A percentile compares a stretch with the other conserved stretches of the same genome.
phyloP scores from a whole-genome alignment of 202 grass and related monocot genomes.

The Dendrocalamus latiflorus region DNA sequence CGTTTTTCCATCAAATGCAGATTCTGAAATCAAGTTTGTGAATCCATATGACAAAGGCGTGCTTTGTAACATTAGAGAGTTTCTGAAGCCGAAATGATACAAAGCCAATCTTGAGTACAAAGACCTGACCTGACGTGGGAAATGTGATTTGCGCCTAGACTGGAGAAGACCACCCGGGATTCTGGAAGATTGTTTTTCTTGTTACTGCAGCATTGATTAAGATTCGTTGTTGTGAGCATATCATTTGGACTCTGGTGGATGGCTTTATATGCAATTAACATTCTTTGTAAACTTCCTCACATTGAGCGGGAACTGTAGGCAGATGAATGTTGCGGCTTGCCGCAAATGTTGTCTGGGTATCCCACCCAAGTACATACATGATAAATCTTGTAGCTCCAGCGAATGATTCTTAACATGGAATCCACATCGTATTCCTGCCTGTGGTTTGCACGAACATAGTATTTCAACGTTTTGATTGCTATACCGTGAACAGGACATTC shows the following conservation, averaged over 20 bases:
- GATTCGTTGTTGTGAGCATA: conserved; percentile 18
- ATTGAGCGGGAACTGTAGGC: not conserved
- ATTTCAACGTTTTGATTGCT: not conserved
- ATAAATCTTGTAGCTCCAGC: no score
- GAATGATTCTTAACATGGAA: not conserved
- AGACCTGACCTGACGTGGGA: not conserved
- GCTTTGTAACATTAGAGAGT: no score
- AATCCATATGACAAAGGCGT: no score
- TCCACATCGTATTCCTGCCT: not conserved
- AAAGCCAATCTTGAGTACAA: conserved; percentile 25
- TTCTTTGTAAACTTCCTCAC: not conserved
- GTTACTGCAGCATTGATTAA: not conserved
- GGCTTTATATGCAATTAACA: not conserved
- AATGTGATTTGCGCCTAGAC: not conserved
- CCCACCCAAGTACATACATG: not conserved
- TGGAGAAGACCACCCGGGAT: not conserved
- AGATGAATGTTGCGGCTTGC: not conserved
- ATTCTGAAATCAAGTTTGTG: no score
- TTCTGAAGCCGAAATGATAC: no score
- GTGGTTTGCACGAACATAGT: not conserved
- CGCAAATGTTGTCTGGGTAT: not conserved
- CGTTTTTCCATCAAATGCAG: no score
- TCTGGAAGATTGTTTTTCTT: conserved; percentile 19
- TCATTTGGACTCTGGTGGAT: not conserved
- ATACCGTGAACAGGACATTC: not conserved